Evolutionary conservation across 495 filamentous ascomycete species (phyloP).

Genomic region (Echria macrotheca): DNA sequence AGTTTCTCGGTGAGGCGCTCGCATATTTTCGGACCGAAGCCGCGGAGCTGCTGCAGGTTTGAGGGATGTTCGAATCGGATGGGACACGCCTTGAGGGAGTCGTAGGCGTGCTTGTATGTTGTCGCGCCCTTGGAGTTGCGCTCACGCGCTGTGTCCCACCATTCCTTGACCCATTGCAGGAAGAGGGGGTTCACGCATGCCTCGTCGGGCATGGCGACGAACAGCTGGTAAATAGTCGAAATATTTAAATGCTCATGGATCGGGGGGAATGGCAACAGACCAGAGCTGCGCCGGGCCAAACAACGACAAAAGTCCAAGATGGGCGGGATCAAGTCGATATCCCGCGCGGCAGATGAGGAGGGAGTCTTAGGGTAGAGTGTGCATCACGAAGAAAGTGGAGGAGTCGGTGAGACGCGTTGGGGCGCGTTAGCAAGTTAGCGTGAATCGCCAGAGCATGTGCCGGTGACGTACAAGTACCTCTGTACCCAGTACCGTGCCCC

Average conservation of each 20-base stretch:
- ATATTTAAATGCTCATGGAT: too few species aligned
- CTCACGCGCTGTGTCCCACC: constrained; percentile 68
- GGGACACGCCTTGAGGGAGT: constrained; percentile 75
- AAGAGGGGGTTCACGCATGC: constrained; percentile 68
- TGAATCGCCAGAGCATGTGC: constrained; percentile 9
- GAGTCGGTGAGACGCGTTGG: constrained; percentile 5
- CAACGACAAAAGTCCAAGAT: too few species aligned
- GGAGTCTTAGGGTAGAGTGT: too few species aligned
- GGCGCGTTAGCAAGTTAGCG: not conserved
- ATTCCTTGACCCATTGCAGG: constrained; percentile 72
- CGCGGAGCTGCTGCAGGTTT: constrained; percentile 64
- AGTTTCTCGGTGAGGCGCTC: constrained; percentile 65
- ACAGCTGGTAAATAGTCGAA: too few species aligned
- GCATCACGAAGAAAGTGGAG: too few species aligned
- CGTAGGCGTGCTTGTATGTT: constrained; percentile 75
- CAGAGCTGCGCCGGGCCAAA: too few species aligned
- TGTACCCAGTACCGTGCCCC: too few species aligned
- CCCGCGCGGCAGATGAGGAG: too few species aligned
- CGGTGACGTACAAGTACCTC: too few species aligned
- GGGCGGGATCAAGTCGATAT: too few species aligned
- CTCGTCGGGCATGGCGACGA: constrained; percentile 8
- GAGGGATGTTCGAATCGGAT: constrained; percentile 69
- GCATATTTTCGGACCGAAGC: constrained; percentile 66
- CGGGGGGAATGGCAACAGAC: too few species aligned
- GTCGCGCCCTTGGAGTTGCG: constrained; percentile 64